Evolutionary conservation across 1,284 basidiomycete species (phyloP).

Genomic region (Cutaneotrichosporon mucoides): DNA sequence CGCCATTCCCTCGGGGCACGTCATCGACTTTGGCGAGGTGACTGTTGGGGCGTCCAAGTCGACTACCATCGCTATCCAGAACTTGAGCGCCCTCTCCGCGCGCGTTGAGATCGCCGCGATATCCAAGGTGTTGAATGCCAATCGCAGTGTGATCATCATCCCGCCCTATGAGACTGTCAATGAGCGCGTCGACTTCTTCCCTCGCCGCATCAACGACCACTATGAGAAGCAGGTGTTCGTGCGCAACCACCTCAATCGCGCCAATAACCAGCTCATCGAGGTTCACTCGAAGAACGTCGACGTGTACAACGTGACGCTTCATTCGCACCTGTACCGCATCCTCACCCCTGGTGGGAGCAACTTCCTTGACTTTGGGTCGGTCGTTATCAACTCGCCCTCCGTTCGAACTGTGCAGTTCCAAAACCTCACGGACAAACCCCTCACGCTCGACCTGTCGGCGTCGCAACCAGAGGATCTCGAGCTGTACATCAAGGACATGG

Average conservation of each 20-base stretch:
- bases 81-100: constrained; percentile 51
- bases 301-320: constrained; percentile 53
- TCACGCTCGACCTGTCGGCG: constrained; percentile 51
- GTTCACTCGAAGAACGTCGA: constrained; percentile 53
- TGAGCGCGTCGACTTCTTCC: constrained; percentile 54
- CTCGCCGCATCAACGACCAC: constrained; percentile 52
- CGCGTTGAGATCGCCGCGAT: constrained; percentile 53
- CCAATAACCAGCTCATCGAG: constrained; percentile 51
- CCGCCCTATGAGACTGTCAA: constrained; percentile 51
- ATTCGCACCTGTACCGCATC: constrained; percentile 55
- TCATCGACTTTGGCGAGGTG: constrained; percentile 53
- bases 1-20: constrained; percentile 39
- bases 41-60: constrained; percentile 52
- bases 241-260: constrained; percentile 41
- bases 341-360: constrained; percentile 53
- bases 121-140: constrained; percentile 53
- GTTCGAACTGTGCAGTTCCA: constrained; percentile 52
- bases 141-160: constrained; percentile 52
- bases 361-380: constrained; percentile 54
- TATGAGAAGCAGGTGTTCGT: constrained; percentile 55
- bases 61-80: constrained; percentile 48
- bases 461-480: constrained; percentile 53
- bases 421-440: constrained; percentile 45
- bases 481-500: constrained; percentile 48
- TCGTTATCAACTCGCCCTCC: constrained; percentile 52